These are phyloP conservation scores for Neoboletus magnificus DNA, from an alignment of 768 basidiomycete species.

Conservation along the genomic window DNA sequence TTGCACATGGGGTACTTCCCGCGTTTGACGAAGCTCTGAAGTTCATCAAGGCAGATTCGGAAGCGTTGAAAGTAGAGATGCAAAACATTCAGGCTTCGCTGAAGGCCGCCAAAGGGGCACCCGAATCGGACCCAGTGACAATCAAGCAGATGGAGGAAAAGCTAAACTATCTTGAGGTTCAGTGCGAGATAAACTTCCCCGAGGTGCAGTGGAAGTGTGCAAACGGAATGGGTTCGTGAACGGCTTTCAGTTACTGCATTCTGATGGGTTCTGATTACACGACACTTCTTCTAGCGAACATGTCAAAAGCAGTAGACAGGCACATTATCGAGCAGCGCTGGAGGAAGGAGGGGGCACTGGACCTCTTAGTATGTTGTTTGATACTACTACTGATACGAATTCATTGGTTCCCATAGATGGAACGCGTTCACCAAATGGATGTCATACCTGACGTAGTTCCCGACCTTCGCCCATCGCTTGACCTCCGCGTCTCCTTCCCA, in stretches of 20 bases:
- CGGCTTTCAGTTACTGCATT: background rate
- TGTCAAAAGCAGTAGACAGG: conserved; percentile 68
- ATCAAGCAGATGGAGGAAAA: conserved; percentile 47
- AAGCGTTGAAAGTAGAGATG: conserved; percentile 36
- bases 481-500: conserved; percentile 66
- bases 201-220: conserved; percentile 73
- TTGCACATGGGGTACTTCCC: conserved; percentile 60
- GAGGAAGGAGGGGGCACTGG: conserved; percentile 80
- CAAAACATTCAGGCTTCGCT: conserved; percentile 21
- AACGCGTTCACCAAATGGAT: conserved; percentile 87
- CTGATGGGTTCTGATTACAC: background rate
- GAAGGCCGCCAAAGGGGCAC: conserved; percentile 18
- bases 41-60: conserved; percentile 62
- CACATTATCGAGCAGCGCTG: conserved; percentile 80
- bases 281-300: conserved; percentile 46
- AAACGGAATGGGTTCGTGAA: conserved; percentile 72
- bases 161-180: conserved; percentile 64
- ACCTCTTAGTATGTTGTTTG: conserved; percentile 58
- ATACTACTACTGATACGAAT: background rate
- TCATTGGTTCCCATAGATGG: conserved; percentile 58
- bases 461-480: conserved; percentile 64
- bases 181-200: conserved; percentile 83
- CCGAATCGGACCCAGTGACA: conserved; percentile 33
- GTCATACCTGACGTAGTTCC: conserved; percentile 87
- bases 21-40: conserved; percentile 85